phyloP scores from a whole-genome alignment of 2,329 filamentous ascomycete genomes.

The Calonectria pseudoreteaudii region DNA sequence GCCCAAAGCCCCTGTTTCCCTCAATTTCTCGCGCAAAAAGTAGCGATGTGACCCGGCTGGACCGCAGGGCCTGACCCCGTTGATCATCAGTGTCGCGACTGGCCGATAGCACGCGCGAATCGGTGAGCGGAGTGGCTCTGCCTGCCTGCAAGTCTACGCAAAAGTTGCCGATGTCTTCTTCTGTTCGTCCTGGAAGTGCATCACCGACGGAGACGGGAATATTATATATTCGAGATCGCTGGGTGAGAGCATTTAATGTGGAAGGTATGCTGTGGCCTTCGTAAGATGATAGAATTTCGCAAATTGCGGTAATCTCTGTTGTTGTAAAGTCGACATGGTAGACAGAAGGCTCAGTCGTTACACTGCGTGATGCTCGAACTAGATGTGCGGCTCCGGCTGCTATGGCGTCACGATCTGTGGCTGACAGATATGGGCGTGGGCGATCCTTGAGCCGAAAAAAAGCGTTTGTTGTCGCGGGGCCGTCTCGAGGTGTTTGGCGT shows the following conservation, averaged over 20 bases:
- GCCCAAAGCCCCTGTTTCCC: conserved; percentile 57
- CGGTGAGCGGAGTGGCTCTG: conserved; percentile 16
- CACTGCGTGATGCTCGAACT: conserved; percentile 9
- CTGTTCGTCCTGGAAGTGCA: conserved; percentile 38
- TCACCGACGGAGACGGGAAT: conserved; percentile 39
- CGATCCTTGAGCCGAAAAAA: conserved; percentile 32
- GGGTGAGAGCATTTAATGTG: conserved; percentile 34
- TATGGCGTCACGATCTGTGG: conserved; percentile 44
- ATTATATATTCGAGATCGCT: conserved; percentile 34
- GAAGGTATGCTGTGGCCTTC: conserved; percentile 26
- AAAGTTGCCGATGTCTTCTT: conserved; percentile 46
- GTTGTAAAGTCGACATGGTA: conserved; percentile 61
- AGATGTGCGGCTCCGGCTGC: conserved; percentile 34
- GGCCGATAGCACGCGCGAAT: conserved; percentile 42
- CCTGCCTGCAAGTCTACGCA: conserved; percentile 46
- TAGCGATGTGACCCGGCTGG: conserved; percentile 52
- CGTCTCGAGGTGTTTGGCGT: conserved; percentile 22
- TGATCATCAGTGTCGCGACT: conserved; percentile 28
- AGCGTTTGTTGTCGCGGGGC: conserved; percentile 24
- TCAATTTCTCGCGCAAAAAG: conserved; percentile 62
- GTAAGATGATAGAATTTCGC: conserved; percentile 32
- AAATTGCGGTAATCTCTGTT: conserved; percentile 50
- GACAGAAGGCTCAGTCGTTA: conserved; percentile 26
- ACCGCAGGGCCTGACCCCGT: conserved; percentile 21
- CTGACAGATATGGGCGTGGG: conserved; percentile 45